Percentiles rank a stretch among this genome's conserved stretches.
These are phyloP conservation scores for Scytalidium lignicola DNA, from an alignment of 2,329 filamentous ascomycete species.

Conservation along the genomic window DNA sequence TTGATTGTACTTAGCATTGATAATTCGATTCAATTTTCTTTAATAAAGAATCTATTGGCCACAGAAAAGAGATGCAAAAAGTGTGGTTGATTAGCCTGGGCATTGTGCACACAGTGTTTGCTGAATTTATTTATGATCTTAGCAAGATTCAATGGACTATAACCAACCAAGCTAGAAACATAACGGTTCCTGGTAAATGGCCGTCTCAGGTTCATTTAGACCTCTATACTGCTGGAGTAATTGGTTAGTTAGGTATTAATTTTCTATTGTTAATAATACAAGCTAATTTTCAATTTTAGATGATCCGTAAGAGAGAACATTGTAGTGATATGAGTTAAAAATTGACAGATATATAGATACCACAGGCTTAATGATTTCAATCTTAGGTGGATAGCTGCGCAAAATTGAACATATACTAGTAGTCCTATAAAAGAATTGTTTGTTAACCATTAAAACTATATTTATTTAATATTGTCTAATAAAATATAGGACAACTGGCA, in stretches of 20 bases:
- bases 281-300: neutral
- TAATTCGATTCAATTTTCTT: no score
- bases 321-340: no score
- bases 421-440: constrained; percentile 35
- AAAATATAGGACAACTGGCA: constrained; percentile 19
- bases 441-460: constrained; percentile 11
- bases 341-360: no score
- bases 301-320: constrained; percentile 3
- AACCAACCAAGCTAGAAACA: constrained; percentile 27
- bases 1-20: no score
- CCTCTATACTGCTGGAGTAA: constrained; percentile 43
- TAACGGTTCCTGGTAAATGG: constrained; percentile 47
- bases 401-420: constrained; percentile 59
- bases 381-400: constrained; percentile 51
- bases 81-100: neutral
- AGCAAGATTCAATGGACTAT: constrained; percentile 9
- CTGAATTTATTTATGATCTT: constrained; percentile 10
- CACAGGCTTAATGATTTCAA: constrained; percentile 55
- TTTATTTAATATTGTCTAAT: constrained; percentile 3
- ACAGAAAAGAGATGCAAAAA: no score
- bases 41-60: no score
- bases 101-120: neutral
- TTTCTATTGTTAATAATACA: constrained; percentile 36
- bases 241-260: constrained; percentile 19
- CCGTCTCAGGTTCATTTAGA: constrained; percentile 58